A percentile compares a stretch with the other conserved stretches of the same genome.
Conservation (phyloP, 495 filamentous ascomycete species). For the Parathielavia hyrcaniae region DNA sequence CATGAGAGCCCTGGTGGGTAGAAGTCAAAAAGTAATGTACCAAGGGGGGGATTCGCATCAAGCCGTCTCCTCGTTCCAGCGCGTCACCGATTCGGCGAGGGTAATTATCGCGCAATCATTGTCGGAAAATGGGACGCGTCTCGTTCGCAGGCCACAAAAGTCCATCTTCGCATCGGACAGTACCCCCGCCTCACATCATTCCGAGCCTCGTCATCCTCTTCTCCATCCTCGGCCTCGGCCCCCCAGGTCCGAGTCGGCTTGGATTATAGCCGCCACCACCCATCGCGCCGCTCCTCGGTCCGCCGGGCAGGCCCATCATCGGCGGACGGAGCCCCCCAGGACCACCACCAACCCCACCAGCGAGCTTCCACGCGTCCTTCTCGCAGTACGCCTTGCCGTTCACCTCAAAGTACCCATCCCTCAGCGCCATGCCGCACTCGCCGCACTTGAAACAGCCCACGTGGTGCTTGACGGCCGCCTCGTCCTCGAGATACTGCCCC, state of each 20-base stretch:
- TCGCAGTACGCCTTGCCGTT: conserved; percentile 65
- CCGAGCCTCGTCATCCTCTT: conserved; percentile 78
- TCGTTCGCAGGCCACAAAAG: neutral
- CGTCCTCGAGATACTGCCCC: conserved; percentile 89
- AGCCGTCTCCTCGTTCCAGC: conserved; percentile 9
- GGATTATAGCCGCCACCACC: conserved; percentile 1
- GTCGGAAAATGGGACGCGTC: neutral
- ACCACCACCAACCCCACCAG: conserved; percentile 18
- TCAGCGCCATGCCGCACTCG: conserved; percentile 52
- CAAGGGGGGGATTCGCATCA: conserved; percentile 1
- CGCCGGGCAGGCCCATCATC: conserved; percentile 9
- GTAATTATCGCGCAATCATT: neutral
- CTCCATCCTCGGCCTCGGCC: conserved; percentile 48
- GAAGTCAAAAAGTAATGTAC: neutral
- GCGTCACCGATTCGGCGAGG: neutral
- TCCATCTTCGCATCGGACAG: neutral
- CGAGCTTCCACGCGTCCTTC: conserved; percentile 65
- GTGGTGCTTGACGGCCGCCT: conserved; percentile 73
- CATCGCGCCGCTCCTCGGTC: neutral
- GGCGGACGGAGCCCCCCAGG: conserved; percentile 8
- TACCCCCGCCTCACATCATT: conserved; percentile 62
- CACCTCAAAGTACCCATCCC: conserved; percentile 59
- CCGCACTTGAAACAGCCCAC: conserved; percentile 77
- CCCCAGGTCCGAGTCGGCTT: conserved; percentile 21
- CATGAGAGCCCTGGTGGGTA: neutral